Base-by-base conservation (phyloP, 2,329 filamentous ascomycete genomes). In the Nemania sp. region DNA sequence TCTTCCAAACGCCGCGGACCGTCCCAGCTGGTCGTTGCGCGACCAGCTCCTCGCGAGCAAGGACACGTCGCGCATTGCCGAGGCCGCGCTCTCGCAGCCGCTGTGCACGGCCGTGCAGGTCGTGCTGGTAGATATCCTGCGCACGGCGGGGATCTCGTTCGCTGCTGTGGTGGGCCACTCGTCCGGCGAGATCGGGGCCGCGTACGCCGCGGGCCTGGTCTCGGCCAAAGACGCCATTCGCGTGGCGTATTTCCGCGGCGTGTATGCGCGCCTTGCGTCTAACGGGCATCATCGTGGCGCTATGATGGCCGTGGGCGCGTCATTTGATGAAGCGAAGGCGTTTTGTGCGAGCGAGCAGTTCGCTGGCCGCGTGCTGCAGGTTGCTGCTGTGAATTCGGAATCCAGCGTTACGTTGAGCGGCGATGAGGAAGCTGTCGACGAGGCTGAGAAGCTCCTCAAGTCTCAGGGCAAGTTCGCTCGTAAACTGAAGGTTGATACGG, bases 291-390 rank as follows among this genome's bases (percentile, higher is more conserved):
- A 22, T n/a, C 24, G 17, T 8, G 78, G 78, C 1, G 70, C 67
- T 2, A 82, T 83, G 80, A 62, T 81, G 42, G 78, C 78, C 0
- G 75, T 74, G 1, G 75, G 73, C 0, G 68, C 72, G 1, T 65
- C 67, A 0, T 54, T 64, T 3, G 68, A 73, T 3, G 72, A 77
- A 33, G 73, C 71, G 0, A 45, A 62, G 1, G 64, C 57, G 2
- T 46, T 71, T 2, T 60, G 61, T 8, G 43, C 56, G 0, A 28
- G 60, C 0, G 43, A 49, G 3, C 39, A 50, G 1, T 68, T 73
- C 17, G 31, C 61, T 3, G 72, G 69, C 8, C 56, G 61, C 0
- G 54, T 68, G 2, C 44, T 40, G 14, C 20, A 52, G 5, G 59
- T 75, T 2, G 69, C 70, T 5, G 70, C 67, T 17, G 57, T 52